A percentile compares a stretch with the other conserved stretches of the same genome.
phyloP scores from a whole-genome alignment of 768 basidiomycete species.

The Mycena haematopus region DNA sequence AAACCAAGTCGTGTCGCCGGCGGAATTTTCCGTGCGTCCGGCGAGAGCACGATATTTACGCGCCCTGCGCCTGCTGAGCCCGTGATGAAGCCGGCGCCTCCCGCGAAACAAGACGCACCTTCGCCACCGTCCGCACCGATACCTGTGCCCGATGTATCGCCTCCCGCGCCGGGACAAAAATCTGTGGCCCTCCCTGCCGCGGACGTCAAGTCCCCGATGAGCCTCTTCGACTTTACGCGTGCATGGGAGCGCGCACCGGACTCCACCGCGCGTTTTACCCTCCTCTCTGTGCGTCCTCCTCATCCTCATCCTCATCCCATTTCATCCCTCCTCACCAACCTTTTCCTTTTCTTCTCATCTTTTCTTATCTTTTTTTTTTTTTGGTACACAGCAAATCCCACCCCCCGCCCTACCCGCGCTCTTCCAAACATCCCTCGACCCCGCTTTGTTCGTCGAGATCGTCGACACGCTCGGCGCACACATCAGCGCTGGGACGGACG shows the following conservation, averaged over 20 bases:
- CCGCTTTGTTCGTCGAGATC: conserved; percentile 63
- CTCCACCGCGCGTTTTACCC: conserved; percentile 57
- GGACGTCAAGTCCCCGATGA: conserved; percentile 40
- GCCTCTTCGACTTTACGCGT: conserved; percentile 68
- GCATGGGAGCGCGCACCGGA: conserved; percentile 57
- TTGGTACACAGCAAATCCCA: conserved; percentile 65
- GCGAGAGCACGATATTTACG: conserved; percentile 63
- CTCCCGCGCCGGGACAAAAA: conserved; percentile 1
- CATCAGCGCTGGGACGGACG: conserved; percentile 18
- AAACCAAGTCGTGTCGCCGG: conserved; percentile 52
- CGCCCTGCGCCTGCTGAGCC: not conserved
- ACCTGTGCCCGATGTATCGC: not conserved
- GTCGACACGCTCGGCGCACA: conserved; percentile 54
- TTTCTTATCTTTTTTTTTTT: too few species aligned
- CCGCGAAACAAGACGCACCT: not conserved
- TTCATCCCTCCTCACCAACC: not conserved
- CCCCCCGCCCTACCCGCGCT: conserved; percentile 63
- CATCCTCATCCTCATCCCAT: not conserved
- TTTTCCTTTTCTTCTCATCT: too few species aligned
- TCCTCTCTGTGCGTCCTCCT: conserved; percentile 59
- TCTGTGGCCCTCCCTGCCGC: conserved; percentile 4
- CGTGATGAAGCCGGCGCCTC: conserved; percentile 8
- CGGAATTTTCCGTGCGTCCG: conserved; percentile 74
- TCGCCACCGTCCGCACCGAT: conserved; percentile 1
- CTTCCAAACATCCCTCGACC: conserved; percentile 76